A percentile compares a stretch with the other conserved stretches of the same genome.
Conservation (phyloP, 106 monocot genomes). For the Narthecium ossifragum region DNA sequence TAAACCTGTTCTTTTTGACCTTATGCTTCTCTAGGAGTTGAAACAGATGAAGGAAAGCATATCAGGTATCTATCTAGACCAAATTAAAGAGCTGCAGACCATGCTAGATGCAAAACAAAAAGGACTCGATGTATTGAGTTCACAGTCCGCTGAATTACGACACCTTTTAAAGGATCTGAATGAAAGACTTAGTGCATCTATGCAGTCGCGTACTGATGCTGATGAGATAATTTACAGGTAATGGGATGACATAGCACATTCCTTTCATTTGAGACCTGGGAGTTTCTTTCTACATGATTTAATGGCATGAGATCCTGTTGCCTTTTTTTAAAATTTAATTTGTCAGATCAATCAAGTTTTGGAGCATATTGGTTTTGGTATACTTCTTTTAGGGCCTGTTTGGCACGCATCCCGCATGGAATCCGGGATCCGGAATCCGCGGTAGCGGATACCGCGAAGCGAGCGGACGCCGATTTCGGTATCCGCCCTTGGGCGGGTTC, state of each 20-base stretch:
- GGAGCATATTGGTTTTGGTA: too few relatives aligned
- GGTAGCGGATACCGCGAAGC: too few relatives aligned
- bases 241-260: slow-evolving; percentile 3
- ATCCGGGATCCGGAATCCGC: too few relatives aligned
- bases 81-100: slow-evolving; percentile 59
- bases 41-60: slow-evolving; percentile 68
- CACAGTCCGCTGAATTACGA: slow-evolving; percentile 28
- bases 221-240: slow-evolving; percentile 92
- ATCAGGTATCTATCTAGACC: slow-evolving; percentile 52
- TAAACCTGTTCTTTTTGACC: neutral
- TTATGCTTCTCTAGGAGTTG: slow-evolving; percentile 40
- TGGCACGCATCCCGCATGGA: too few relatives aligned
- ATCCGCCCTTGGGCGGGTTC: too few relatives aligned
- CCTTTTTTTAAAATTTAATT: too few relatives aligned
- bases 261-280: too few relatives aligned
- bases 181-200: slow-evolving; percentile 70
- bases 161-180: slow-evolving; percentile 70
- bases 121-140: slow-evolving; percentile 39
- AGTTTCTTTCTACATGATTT: neutral
- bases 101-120: slow-evolving; percentile 50
- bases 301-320: neutral
- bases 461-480: too few relatives aligned
- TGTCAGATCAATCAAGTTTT: too few relatives aligned
- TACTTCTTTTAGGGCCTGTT: too few relatives aligned
- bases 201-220: slow-evolving; percentile 83